Evolutionary conservation across 192 early-diverging fungal species (phyloP), one percentile per base, ranked within the genome.

Genomic region (Gigaspora rosea): DNA sequence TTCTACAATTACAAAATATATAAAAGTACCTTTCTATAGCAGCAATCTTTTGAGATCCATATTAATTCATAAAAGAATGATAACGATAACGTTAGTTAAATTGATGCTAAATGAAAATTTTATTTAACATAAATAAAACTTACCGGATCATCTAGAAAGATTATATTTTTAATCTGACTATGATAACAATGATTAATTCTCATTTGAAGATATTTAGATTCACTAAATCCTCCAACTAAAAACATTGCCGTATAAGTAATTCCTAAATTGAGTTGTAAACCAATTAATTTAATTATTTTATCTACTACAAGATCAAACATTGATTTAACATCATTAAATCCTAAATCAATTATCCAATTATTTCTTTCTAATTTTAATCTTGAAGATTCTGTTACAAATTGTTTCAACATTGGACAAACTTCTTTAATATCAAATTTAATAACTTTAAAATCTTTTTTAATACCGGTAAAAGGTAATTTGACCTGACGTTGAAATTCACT

Each of bases 211-310:
- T 88, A 88, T 13, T 79, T 71, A 6, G 79, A 83, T 36, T 84
- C 81, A 49, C 80, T 81, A 71, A 88, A 88, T 48, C 76, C 82
- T 69, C 67, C 85, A n/a, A 88, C 85, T 62, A 86, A 65, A 78
- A 88, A 88, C n/a, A 85, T 81, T 15, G 82, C 82, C 22, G 82
- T 71, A 4, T 82, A 72, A 12, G 35, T 49, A 18, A 67, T 65
- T 36, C 80, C 71, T 4, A 74, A 59, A 52, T 80, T 80, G 1
- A 88, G 69, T 64, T 88, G 87, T 41, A 78, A 59, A 59, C 81
- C 56, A 48, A 88, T 85, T 18, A 88, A 51, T 9, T 77, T 64
- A 1, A 85, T 58, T 15, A 88, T 81, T 27, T 75, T 51, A 15
- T 80, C 77, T 3, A 85, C 58, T 0, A 88, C 83, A 2, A 85